Evolutionary conservation across 192 early-diverging fungal genomes (phyloP).

Genomic region (Ambispora gerdemannii): DNA sequence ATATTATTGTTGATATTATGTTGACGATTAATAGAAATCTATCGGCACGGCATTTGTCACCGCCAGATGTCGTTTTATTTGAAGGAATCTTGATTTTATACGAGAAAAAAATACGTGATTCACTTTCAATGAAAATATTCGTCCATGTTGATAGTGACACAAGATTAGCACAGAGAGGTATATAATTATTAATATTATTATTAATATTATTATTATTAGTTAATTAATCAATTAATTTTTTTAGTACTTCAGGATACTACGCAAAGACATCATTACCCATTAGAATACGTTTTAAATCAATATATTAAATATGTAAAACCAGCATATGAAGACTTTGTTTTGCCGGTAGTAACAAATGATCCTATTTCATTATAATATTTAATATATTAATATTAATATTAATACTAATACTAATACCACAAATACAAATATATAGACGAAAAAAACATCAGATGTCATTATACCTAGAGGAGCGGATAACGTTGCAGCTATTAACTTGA

Average conservation of each 20-base stretch:
- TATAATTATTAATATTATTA: neutral
- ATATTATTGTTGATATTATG: too few species aligned
- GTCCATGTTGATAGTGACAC: conserved; percentile 79
- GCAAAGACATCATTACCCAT: conserved; percentile 16
- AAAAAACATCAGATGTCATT: conserved; percentile 66
- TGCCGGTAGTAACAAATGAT: conserved; percentile 46
- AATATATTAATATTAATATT: too few species aligned
- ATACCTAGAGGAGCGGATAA: conserved; percentile 61
- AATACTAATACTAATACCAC: neutral
- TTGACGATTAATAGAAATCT: too few species aligned
- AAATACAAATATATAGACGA: conserved; percentile 49
- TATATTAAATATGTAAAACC: conserved; percentile 76
- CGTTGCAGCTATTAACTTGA: conserved; percentile 53
- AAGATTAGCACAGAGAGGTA: conserved; percentile 49
- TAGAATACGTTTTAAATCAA: conserved; percentile 56
- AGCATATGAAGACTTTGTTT: conserved; percentile 79
- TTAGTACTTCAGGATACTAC: conserved; percentile 36
- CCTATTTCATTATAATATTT: conserved; percentile 7
- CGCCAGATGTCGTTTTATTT: conserved; percentile 65
- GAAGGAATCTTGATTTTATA: conserved; percentile 75
- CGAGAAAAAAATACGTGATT: conserved; percentile 56
- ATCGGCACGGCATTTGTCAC: conserved; percentile 32
- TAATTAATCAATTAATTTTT: conserved; percentile 15
- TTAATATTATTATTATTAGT: neutral
- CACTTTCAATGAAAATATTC: conserved; percentile 71